A percentile compares a stretch with the other conserved stretches of the same genome.
phyloP scores from a whole-genome alignment of 768 basidiomycete genomes.

The Podaxis sp. region DNA sequence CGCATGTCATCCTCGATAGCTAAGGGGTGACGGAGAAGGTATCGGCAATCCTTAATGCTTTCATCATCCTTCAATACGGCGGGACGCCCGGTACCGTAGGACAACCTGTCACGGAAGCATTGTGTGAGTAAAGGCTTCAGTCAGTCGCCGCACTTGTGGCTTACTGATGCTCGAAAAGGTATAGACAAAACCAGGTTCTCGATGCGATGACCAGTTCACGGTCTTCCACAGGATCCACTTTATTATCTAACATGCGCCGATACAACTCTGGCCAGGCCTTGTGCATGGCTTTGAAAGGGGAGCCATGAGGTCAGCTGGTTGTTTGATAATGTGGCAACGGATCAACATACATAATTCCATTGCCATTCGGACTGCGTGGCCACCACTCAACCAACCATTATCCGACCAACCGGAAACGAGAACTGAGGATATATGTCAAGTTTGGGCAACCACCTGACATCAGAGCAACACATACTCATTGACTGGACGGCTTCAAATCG shows the following conservation, averaged over 20 bases:
- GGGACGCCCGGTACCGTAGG: slow-evolving; percentile 91
- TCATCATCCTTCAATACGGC: slow-evolving; percentile 92
- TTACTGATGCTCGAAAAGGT: slow-evolving; percentile 92
- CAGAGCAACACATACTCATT: slow-evolving; percentile 62
- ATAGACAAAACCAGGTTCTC: slow-evolving; percentile 90
- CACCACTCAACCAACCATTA: slow-evolving; percentile 92
- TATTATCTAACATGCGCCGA: slow-evolving; percentile 70
- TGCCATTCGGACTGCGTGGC: slow-evolving; percentile 96
- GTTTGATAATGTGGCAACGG: background rate
- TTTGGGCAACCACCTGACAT: background rate
- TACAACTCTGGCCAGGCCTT: slow-evolving; percentile 85
- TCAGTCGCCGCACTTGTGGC: slow-evolving; percentile 23
- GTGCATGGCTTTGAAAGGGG: slow-evolving; percentile 62
- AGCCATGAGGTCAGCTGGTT: background rate
- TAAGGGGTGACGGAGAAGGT: slow-evolving; percentile 80
- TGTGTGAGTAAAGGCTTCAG: background rate
- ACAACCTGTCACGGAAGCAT: slow-evolving; percentile 52
- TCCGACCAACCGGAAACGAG: slow-evolving; percentile 93
- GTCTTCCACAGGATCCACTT: slow-evolving; percentile 57
- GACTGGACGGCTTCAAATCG: slow-evolving; percentile 88
- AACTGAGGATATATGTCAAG: slow-evolving; percentile 38
- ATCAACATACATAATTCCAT: slow-evolving; percentile 76
- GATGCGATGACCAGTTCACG: slow-evolving; percentile 76
- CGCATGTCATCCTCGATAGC: slow-evolving; percentile 93
- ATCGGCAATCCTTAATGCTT: slow-evolving; percentile 76